Evolutionary conservation across 2,329 filamentous ascomycete genomes (phyloP).

Genomic region (Amphichorda felina): DNA sequence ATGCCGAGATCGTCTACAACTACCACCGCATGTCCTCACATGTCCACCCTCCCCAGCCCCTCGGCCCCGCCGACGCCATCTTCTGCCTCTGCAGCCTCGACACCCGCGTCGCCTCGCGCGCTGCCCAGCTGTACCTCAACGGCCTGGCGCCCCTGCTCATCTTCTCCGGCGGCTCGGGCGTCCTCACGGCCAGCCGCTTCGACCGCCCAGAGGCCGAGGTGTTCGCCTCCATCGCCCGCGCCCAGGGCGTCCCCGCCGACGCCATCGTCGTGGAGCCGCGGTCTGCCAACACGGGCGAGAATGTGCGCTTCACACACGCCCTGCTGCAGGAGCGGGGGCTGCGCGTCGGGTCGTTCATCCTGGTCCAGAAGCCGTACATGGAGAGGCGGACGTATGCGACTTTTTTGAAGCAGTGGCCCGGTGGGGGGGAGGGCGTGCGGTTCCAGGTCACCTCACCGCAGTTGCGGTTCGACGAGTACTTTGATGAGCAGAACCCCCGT

Average conservation of each 20-base stretch:
- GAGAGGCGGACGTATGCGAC: constrained; percentile 32
- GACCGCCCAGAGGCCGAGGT: constrained; percentile 26
- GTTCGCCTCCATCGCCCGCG: constrained; percentile 26
- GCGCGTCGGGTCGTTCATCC: constrained; percentile 18
- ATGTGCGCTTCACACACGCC: constrained; percentile 28
- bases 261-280: constrained; percentile 24
- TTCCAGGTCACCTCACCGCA: constrained; percentile 29
- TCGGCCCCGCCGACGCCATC: constrained; percentile 24
- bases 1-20: constrained; percentile 27
- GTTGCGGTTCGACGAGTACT: constrained; percentile 25
- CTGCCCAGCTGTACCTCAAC: constrained; percentile 27
- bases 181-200: constrained; percentile 26
- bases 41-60: constrained; percentile 6
- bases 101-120: constrained; percentile 27
- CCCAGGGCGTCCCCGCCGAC: constrained; percentile 24
- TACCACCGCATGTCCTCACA: constrained; percentile 24
- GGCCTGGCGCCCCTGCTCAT: constrained; percentile 25
- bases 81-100: constrained; percentile 37
- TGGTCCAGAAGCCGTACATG: constrained; percentile 38
- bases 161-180: constrained; percentile 29
- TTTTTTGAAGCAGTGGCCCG: constrained; percentile 33
- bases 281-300: constrained; percentile 34
- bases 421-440: constrained; percentile 9
- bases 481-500: constrained; percentile 25
- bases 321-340: constrained; percentile 17